These are phyloP conservation scores for Buddleja alternifolia DNA, from an alignment of 257 asterid genomes.

Conservation along the genomic window DNA sequence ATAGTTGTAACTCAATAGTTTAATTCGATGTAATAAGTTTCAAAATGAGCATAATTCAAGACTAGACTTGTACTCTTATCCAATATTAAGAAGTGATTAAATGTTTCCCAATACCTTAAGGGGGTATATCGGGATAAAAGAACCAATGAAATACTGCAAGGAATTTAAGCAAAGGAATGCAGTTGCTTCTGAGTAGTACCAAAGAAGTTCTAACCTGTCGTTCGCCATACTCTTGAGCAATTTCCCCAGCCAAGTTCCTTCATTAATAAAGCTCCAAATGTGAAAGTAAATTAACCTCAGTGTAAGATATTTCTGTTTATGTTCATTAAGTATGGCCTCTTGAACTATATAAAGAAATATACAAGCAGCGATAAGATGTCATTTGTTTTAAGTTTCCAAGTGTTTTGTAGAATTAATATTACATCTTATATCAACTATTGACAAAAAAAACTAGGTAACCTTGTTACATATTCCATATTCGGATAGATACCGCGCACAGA, in stretches of 20 bases:
- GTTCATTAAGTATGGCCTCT: neutral
- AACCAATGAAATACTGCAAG: slow-evolving; percentile 8
- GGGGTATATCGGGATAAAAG: neutral
- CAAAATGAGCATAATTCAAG: neutral
- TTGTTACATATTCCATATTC: neutral
- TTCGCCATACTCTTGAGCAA: slow-evolving; percentile 76
- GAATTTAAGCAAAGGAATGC: slow-evolving; percentile 10
- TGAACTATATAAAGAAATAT: neutral
- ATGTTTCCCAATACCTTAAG: neutral
- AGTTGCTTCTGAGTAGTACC: neutral
- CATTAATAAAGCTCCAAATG: slow-evolving; percentile 10
- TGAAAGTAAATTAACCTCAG: slow-evolving; percentile 15
- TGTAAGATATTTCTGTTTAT: neutral
- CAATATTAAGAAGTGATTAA: neutral
- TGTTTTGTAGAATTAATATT: neutral
- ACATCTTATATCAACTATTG: neutral
- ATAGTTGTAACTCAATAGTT: neutral
- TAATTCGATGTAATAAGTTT: neutral
- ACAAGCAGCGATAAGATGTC: neutral
- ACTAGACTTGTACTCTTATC: neutral
- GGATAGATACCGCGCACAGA: neutral
- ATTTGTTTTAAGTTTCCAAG: too few species aligned
- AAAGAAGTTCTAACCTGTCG: slow-evolving; percentile 66
- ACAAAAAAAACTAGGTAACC: neutral
- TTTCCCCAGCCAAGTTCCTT: slow-evolving; percentile 97